Evolutionary conservation across 164 flowering plant species (phyloP).

Genomic region (Piper betle): DNA sequence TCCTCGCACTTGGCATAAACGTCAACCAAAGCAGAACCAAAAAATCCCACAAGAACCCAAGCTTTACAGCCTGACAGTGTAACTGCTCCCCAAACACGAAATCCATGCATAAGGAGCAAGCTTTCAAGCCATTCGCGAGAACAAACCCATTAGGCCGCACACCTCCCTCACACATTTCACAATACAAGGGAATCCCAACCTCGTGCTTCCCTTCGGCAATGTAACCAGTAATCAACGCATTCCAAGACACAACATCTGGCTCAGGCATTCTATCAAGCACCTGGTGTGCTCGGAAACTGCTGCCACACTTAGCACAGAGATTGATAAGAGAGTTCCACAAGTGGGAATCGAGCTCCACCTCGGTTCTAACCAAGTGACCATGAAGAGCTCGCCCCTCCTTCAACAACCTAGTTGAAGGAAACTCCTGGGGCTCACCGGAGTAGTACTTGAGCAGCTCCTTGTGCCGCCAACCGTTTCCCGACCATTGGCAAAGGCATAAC

Average conservation of each 20-base stretch:
- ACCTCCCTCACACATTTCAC: conserved; percentile 28
- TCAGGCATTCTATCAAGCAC: conserved; percentile 27
- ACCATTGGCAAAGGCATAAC: no score
- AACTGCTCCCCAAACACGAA: conserved; percentile 31
- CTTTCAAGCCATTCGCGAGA: conserved; percentile 33
- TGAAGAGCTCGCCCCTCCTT: conserved; percentile 26
- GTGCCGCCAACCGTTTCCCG: no score
- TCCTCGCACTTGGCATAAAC: conserved; percentile 43
- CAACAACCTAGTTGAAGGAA: conserved; percentile 4
- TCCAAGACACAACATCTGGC: conserved; percentile 42
- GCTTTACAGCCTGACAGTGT: conserved; percentile 35
- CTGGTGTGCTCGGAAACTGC: conserved; percentile 5
- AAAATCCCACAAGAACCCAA: conserved; percentile 24
- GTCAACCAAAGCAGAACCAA: conserved; percentile 46
- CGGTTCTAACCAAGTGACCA: conserved; percentile 21
- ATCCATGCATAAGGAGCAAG: conserved; percentile 29
- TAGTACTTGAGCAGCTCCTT: no score
- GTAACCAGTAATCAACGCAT: conserved; percentile 28
- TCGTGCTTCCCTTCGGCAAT: conserved; percentile 23
- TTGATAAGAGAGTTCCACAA: conserved; percentile 36
- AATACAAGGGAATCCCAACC: conserved; percentile 22
- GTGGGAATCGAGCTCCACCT: conserved; percentile 28
- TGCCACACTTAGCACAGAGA: conserved; percentile 33
- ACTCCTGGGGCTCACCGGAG: no score
- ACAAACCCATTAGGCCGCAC: conserved; percentile 33